Conservation (phyloP, 2,329 filamentous ascomycete genomes). For the Neonectria neomacrospora region DNA sequence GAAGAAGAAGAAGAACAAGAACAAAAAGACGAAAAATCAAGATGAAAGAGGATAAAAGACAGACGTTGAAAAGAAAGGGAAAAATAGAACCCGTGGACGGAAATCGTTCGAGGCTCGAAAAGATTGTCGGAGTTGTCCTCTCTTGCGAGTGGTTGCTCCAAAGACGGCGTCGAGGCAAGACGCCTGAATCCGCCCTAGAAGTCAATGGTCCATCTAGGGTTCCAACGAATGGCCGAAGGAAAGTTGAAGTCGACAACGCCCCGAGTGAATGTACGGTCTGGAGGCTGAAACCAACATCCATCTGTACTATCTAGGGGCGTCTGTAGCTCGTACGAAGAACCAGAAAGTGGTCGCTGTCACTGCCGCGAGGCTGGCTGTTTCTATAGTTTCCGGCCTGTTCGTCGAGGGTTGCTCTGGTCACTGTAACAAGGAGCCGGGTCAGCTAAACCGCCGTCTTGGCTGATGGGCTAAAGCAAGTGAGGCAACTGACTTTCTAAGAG, state of each 20-base stretch:
- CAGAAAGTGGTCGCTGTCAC: constrained; percentile 8
- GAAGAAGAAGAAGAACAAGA: no score
- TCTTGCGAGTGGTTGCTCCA: constrained; percentile 38
- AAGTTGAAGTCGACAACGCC: constrained; percentile 18
- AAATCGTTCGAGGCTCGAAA: constrained; percentile 25
- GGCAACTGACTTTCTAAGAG: constrained; percentile 41
- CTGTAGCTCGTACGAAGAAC: constrained; percentile 14
- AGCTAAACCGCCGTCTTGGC: constrained; percentile 21
- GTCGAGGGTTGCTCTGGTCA: constrained; percentile 37
- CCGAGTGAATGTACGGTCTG: constrained; percentile 5
- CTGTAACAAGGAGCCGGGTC: constrained; percentile 24
- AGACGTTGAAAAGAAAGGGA: constrained; percentile 21
- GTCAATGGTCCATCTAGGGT: constrained; percentile 35
- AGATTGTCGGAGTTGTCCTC: constrained; percentile 36
- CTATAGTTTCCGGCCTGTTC: constrained; percentile 40
- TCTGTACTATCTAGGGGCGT: constrained; percentile 5
- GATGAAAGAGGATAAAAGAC: constrained; percentile 21
- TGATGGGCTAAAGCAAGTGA: neutral
- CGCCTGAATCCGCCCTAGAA: constrained; percentile 33
- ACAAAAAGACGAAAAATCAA: constrained; percentile 22
- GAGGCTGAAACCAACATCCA: constrained; percentile 5
- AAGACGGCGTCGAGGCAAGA: constrained; percentile 10
- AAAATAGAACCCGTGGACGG: constrained; percentile 14
- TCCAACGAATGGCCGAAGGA: constrained; percentile 29
- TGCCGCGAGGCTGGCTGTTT: constrained; percentile 33